Conservation (phyloP, 768 basidiomycete genomes). For the Pulveroboletus sp. region DNA sequence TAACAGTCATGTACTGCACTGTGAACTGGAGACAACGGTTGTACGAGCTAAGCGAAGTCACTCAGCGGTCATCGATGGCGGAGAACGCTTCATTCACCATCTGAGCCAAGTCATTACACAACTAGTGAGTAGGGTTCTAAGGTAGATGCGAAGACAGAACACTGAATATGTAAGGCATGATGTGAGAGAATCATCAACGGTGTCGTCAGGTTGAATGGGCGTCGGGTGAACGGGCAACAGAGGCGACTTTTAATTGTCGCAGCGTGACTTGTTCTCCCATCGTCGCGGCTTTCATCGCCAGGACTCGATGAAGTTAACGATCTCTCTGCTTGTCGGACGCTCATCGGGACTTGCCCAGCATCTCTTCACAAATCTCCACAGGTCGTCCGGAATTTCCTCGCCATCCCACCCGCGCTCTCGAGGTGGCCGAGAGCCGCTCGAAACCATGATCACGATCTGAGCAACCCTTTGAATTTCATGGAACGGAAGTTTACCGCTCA, state of each 20-base stretch:
- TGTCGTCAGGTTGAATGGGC: no score
- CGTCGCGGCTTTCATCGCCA: not conserved
- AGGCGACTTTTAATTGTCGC: not conserved
- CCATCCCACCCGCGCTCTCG: constrained; percentile 22
- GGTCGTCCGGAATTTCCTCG: constrained; percentile 14
- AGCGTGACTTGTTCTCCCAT: not conserved
- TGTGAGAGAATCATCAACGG: no score
- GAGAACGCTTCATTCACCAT: no score
- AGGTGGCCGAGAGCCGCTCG: constrained; percentile 2
- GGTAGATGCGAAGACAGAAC: no score
- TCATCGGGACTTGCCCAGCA: constrained; percentile 19
- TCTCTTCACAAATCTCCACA: constrained; percentile 20
- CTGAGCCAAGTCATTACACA: no score
- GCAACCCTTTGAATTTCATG: constrained; percentile 15
- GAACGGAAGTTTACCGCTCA: constrained; percentile 26
- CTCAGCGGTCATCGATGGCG: no score
- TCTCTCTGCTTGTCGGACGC: constrained; percentile 13
- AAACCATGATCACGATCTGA: constrained; percentile 23
- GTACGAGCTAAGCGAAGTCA: no score
- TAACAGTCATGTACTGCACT: no score
- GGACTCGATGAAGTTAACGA: constrained; percentile 15
- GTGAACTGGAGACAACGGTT: no score
- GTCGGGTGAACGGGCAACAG: no score
- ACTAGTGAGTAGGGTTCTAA: no score
- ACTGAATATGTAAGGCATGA: no score